phyloP scores from a whole-genome alignment of 352 stramenopile genomes.

The Pythium aquatile region DNA sequence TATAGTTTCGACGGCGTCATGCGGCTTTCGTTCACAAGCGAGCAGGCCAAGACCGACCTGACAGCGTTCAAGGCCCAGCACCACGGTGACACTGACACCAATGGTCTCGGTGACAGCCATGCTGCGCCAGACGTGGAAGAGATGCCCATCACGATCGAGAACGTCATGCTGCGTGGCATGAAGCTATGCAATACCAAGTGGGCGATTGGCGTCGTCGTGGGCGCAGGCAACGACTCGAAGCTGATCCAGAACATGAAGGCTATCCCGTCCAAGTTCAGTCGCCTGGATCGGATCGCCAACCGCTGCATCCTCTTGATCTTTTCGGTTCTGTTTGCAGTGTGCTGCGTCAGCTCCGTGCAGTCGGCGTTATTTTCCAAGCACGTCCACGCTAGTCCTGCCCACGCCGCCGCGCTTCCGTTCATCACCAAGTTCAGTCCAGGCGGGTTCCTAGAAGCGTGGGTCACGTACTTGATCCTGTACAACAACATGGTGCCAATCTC shows the following conservation, averaged over 20 bases:
- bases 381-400: slow-evolving; percentile 27
- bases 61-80: slow-evolving; percentile 21
- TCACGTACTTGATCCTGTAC: slow-evolving; percentile 86
- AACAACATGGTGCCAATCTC: slow-evolving; percentile 96
- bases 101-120: slow-evolving; percentile 9
- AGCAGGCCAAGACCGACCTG: slow-evolving; percentile 27
- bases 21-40: slow-evolving; percentile 34
- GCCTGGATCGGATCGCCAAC: slow-evolving; percentile 75
- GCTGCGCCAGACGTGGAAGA: slow-evolving; percentile 39
- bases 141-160: slow-evolving; percentile 75
- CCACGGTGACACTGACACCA: slow-evolving; percentile 10
- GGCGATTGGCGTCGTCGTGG: slow-evolving; percentile 74
- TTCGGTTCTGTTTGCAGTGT: slow-evolving; percentile 65
- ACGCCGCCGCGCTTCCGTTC: slow-evolving; percentile 31
- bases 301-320: slow-evolving; percentile 87
- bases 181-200: slow-evolving; percentile 86
- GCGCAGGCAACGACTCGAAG: slow-evolving; percentile 78
- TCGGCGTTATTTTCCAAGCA: slow-evolving; percentile 41
- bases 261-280: slow-evolving; percentile 84
- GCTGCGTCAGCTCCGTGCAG: slow-evolving; percentile 69
- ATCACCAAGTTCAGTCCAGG: slow-evolving; percentile 33
- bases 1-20: slow-evolving; percentile 83
- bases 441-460: slow-evolving; percentile 59
- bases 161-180: slow-evolving; percentile 78
- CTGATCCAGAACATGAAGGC: slow-evolving; percentile 85